Evolutionary conservation across 2,329 filamentous ascomycete genomes (phyloP).

Genomic region (Aureobasidium pullulans): DNA sequence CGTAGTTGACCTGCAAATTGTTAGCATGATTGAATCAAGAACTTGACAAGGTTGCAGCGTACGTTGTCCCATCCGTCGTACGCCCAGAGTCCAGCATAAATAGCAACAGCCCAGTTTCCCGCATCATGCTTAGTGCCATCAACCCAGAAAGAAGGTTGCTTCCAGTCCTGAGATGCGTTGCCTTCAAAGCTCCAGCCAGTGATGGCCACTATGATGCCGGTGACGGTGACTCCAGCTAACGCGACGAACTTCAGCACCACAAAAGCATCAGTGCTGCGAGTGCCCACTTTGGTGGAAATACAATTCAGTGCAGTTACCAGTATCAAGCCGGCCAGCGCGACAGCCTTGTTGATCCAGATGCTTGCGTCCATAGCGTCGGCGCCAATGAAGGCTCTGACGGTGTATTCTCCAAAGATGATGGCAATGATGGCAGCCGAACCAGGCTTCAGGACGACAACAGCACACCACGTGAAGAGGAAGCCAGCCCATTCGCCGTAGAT

Average conservation of each 20-base stretch:
- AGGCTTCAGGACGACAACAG: constrained; percentile 88
- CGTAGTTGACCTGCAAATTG: constrained; percentile 74
- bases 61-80: constrained; percentile 99
- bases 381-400: constrained; percentile 80
- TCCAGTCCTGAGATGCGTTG: constrained; percentile 76
- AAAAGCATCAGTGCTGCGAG: constrained; percentile 79
- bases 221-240: constrained; percentile 75
- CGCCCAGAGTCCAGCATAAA: constrained; percentile 95
- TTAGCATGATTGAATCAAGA: background rate
- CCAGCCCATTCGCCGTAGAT: constrained; percentile 91
- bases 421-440: constrained; percentile 89
- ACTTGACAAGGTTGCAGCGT: constrained; percentile 31
- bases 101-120: constrained; percentile 83
- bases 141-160: constrained; percentile 72
- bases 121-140: constrained; percentile 71
- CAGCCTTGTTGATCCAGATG: constrained; percentile 82
- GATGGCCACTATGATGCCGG: constrained; percentile 78
- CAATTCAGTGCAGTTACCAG: constrained; percentile 81
- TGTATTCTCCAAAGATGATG: constrained; percentile 96
- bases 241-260: constrained; percentile 97
- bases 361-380: constrained; percentile 75
- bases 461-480: constrained; percentile 95
- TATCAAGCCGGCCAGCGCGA: constrained; percentile 69
- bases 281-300: constrained; percentile 81
- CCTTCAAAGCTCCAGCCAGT: constrained; percentile 77